Base-by-base conservation (phyloP, 805 yeast genomes). In the Nakazawaea populi region DNA sequence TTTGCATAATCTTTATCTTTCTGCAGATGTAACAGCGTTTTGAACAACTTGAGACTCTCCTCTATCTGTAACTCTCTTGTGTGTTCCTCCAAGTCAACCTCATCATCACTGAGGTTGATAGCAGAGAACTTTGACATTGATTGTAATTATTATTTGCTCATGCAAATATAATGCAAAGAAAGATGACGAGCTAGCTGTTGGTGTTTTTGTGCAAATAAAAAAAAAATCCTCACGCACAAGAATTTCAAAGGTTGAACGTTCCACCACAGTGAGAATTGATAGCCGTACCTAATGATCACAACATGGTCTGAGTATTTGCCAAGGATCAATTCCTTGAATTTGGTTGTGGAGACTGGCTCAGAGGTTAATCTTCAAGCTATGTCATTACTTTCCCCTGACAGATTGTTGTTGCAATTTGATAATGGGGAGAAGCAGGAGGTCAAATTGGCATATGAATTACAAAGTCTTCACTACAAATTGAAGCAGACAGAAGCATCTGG, bases 51-150 rank as follows among this genome's bases (percentile, higher is more conserved):
- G 63, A 86, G 85, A 4, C 96, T 94, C 60, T 87, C 87, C 64
- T 94, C 98, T 24, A 83, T 76, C 68, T 92, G 97, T 28, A 92
- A 71, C 63, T 94, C 99, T 45, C 96, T 73, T 1, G 97, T 86
- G 60, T 90, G 96, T 56, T 89, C 92, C 56, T 91, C 96, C 35
- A 85, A 86, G 55, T 88, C 92, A 36, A 79, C 71, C 47, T 86
- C 88, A 60, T 87, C 95, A 51, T 86, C 92, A 40, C 78, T 78
- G 44, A 85, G 68, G 60, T 92, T 92, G 42, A 91, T 74, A 1
- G 98, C 96, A 34, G 83, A 75, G 64, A 92, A 91, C 2, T 83
- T 71, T 27, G 91, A 84, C 85, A 51, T 51, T 11, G 27, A 18
- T 18, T 18, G 24, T 18, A 18, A 18, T 18, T 18, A 18, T 18